These are phyloP conservation scores for Petrea volubilis DNA, from an alignment of 257 asterid species.

Conservation along the genomic window DNA sequence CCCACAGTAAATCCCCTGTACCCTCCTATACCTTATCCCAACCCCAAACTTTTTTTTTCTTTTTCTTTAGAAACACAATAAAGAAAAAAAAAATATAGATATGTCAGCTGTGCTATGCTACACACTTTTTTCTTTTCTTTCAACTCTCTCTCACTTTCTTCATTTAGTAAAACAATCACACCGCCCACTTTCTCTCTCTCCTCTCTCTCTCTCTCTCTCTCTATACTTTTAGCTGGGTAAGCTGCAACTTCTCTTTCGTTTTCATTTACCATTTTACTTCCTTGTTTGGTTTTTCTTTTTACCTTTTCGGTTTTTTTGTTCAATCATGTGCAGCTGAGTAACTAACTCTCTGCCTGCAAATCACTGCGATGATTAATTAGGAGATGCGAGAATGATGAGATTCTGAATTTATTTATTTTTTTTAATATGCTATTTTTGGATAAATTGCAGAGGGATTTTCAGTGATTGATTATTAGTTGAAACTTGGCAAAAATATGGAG, in stretches of 20 bases:
- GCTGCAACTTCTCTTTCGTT: not conserved
- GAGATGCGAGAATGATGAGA: not conserved
- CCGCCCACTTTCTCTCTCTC: not conserved
- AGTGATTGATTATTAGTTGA: slow-evolving; percentile 16
- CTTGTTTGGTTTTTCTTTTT: not conserved
- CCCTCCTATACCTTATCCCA: not conserved
- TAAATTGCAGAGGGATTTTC: slow-evolving; percentile 11
- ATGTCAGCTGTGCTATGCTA: no score
- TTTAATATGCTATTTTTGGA: slow-evolving; percentile 30
- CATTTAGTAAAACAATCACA: slow-evolving; percentile 44
- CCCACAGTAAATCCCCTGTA: not conserved
- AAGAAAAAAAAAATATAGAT: no score
- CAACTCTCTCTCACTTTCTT: slow-evolving; percentile 29
- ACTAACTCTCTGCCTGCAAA: not conserved
- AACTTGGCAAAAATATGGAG: not conserved
- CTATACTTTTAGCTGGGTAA: not conserved
- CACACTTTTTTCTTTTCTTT: not conserved
- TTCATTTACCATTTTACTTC: not conserved
- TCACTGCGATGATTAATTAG: slow-evolving; percentile 19
- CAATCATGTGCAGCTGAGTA: not conserved
- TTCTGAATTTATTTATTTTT: not conserved
- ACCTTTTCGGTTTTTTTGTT: not conserved
- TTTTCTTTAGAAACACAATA: no score
- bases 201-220: not conserved
- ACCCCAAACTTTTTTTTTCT: no score